These are phyloP conservation scores for Phoma herbarum DNA, from an alignment of 2,329 filamentous ascomycete species.

Conservation along the genomic window DNA sequence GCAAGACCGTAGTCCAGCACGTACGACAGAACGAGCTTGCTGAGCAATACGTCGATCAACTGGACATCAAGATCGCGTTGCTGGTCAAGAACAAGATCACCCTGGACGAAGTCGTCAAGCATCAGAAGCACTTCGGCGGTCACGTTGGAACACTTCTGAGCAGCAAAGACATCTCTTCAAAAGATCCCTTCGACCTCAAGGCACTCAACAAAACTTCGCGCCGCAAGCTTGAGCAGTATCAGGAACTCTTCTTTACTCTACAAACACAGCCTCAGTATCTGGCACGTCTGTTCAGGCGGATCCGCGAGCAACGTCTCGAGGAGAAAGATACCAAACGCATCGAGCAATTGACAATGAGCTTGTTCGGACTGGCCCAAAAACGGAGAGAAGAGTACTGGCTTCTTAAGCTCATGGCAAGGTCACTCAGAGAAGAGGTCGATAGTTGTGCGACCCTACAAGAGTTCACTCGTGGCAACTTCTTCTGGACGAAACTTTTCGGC, in stretches of 20 bases:
- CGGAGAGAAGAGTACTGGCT: slow-evolving; percentile 96
- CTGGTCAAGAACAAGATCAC: slow-evolving; percentile 99
- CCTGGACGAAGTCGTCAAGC: slow-evolving; percentile 94
- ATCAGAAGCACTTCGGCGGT: slow-evolving; percentile 95
- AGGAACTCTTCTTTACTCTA: slow-evolving; percentile 95
- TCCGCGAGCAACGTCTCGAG: slow-evolving; percentile 82
- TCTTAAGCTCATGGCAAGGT: slow-evolving; percentile 83
- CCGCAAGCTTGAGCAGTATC: slow-evolving; percentile 94
- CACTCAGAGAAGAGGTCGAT: slow-evolving; percentile 86
- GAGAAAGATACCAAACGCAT: slow-evolving; percentile 94
- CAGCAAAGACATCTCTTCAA: slow-evolving; percentile 86
- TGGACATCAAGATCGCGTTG: slow-evolving; percentile 98
- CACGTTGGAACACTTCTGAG: slow-evolving; percentile 84
- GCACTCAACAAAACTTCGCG: slow-evolving; percentile 96
- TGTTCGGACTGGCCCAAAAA: slow-evolving; percentile 98
- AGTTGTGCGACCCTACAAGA: slow-evolving; percentile 78
- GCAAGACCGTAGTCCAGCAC: slow-evolving; percentile 96
- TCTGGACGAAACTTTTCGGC: slow-evolving; percentile 86
- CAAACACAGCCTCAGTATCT: slow-evolving; percentile 97
- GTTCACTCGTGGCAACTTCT: slow-evolving; percentile 87
- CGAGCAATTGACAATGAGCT: slow-evolving; percentile 92
- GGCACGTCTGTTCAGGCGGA: slow-evolving; percentile 81
- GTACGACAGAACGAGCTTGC: slow-evolving; percentile 96
- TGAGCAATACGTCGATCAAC: slow-evolving; percentile 96
- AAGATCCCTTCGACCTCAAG: slow-evolving; percentile 95